Evolutionary conservation across 495 filamentous ascomycete species (phyloP), one percentile per base, ranked within the genome.

Genomic region (Talaromyces proteolyticus): DNA sequence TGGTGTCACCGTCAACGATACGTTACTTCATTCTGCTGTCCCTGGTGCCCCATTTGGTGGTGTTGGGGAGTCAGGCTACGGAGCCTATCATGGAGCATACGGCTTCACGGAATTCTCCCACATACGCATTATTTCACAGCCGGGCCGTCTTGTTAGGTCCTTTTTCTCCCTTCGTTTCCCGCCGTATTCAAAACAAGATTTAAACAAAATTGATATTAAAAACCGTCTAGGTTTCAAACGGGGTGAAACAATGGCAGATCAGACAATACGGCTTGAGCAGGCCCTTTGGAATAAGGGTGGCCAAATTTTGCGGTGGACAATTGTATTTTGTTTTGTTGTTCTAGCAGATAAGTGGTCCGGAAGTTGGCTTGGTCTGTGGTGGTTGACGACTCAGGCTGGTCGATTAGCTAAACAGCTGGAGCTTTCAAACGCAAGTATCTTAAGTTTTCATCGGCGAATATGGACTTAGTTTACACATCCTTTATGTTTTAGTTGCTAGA

Each of bases 61-160:
- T 44, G 85, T 93, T 14, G 91, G 91, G 37, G 75, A 83, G 49
- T 85, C 79, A 14, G 90, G 91, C 34, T 76, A 75, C 47, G 91
- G 91, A 39, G 70, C 76, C 5, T 94, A 95, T 63, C 80, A 85
- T 58, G 91, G 91, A 44, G 76, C 77, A 54, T 75, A 83, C 26
- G 81, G 78, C n/a, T 89, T 91, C 69, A 84, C 91, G 54, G 74
- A 70, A 57, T 96, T 95, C 70, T 82, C 61, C 6, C 83, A 93
- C 67, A 70, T 81, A 16, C 79, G 89, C 46, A 80, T 77, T 44
- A 59, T 91, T 19, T 77, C 78, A 39, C 76, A 70, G 40, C 85
- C 85, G 11, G 86, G 87, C 1, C 56, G 59, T 34, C 89, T 87
- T 87, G n/a, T 47, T 6, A 18, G 22, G 6, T 19, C 25, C 14